Base-by-base conservation (phyloP, 129 eudicot species). In the Flaveria linearis region DNA sequence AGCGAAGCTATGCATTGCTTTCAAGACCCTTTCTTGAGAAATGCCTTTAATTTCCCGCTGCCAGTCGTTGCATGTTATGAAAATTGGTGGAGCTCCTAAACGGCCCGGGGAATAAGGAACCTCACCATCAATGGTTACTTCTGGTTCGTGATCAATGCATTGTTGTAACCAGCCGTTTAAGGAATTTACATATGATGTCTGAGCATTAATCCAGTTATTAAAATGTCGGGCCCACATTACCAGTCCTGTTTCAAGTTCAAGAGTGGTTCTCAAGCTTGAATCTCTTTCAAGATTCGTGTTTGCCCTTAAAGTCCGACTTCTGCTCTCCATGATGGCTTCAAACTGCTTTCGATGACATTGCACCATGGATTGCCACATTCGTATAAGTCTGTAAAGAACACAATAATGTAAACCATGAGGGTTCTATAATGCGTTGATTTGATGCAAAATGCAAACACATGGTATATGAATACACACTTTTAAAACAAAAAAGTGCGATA, bases 271-370 rank as follows among this genome's bases (percentile, higher is more conserved):
- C 55, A 83, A 76, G 69, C 83, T 87, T 14, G 92, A 83, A 72
- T 92, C 92, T 60, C 79, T 80, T 58, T 76, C 77, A 26, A 80
- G 74, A 20, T 80, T 86, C 5, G 91, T 81, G 79, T 83, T 94
- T 53, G 92, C 91, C 76, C 76, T 78, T 60, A 94, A 82, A 20
- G 73, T 83, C 12, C 89, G 84, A 46, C 80, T 81, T 89, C 85
- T 91, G 74, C 97, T 94, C 53, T 89, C 93, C 89, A 87, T 84
- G 56, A 94, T 80, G 9, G 99, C 93, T 86, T 89, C 92, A 74
- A 94, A 91, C 76, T 91, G 99, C 87, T 82, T 94, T 47, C 79
- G 92, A 77, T 94, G 99, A 80, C 94, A 94, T 73, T 85, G 85
- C 41, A 93, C 86, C 86, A 93, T 88, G 7, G 88, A 80, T 67